phyloP scores from a whole-genome alignment of 805 yeast species.

The Spathaspora girioi region DNA sequence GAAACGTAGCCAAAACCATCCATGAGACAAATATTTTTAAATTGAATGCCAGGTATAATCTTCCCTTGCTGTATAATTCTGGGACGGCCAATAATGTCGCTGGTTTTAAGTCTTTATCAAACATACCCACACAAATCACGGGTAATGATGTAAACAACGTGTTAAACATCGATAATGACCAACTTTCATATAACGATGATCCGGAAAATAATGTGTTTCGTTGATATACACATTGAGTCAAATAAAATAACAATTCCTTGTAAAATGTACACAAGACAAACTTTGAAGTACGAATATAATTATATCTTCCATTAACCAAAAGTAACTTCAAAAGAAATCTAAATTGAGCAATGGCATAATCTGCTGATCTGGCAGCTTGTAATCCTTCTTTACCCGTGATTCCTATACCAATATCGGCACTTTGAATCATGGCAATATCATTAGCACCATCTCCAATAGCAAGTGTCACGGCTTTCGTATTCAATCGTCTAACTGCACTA shows the following conservation, averaged over 20 bases:
- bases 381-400: conserved; percentile 96
- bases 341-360: conserved; percentile 93
- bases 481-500: conserved; percentile 65
- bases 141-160: conserved; percentile 92
- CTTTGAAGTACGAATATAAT: conserved; percentile 86
- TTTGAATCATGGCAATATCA: conserved; percentile 98
- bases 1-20: conserved; percentile 73
- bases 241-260: conserved; percentile 86
- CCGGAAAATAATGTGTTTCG: conserved; percentile 87
- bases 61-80: conserved; percentile 77
- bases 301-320: conserved; percentile 94
- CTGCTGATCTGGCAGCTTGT: conserved; percentile 94
- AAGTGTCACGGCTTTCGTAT: conserved; percentile 71
- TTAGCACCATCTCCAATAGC: conserved; percentile 99
- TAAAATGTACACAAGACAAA: conserved; percentile 92
- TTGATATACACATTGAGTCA: conserved; percentile 86
- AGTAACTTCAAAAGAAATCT: conserved; percentile 76
- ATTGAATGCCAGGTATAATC: conserved; percentile 71
- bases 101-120: conserved; percentile 86
- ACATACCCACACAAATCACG: conserved; percentile 90
- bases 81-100: conserved; percentile 89
- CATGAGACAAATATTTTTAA: conserved; percentile 66
- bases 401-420: conserved; percentile 97
- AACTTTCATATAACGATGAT: conserved; percentile 86
- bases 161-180: conserved; percentile 97